Evolutionary conservation across 2,329 filamentous ascomycete species (phyloP).

Genomic region (Aspergillus neoniger): DNA sequence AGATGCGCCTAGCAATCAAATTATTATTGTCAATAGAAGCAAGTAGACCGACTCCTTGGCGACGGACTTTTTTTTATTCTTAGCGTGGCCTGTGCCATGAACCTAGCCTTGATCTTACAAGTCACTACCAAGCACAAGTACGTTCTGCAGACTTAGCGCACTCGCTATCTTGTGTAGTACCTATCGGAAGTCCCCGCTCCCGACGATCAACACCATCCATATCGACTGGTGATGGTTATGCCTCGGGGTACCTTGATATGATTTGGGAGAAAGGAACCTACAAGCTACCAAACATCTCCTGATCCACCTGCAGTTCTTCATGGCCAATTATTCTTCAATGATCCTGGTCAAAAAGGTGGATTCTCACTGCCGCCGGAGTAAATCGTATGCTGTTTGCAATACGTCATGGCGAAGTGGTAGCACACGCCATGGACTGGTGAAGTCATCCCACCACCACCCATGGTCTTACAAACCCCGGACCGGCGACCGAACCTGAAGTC

Average conservation of each 20-base stretch:
- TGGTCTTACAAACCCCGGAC: constrained; percentile 1
- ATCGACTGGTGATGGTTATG: not conserved
- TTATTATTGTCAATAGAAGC: too few species aligned
- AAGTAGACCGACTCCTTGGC: too few species aligned
- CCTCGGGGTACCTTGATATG: not conserved
- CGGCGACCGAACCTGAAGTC: not conserved
- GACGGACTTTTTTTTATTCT: too few species aligned
- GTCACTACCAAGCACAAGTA: not conserved
- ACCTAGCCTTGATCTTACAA: not conserved
- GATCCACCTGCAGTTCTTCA: not conserved
- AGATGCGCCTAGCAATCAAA: too few species aligned
- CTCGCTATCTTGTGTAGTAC: not conserved
- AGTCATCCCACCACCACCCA: constrained; percentile 13
- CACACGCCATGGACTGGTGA: constrained; percentile 11
- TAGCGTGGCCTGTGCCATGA: too few species aligned
- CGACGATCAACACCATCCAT: not conserved
- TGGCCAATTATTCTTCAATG: not conserved
- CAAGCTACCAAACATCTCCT: not conserved
- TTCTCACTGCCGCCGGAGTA: not conserved
- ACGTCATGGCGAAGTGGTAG: constrained; percentile 14
- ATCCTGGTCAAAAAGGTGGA: too few species aligned
- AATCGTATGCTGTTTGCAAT: constrained; percentile 4
- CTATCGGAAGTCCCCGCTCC: constrained; percentile 2
- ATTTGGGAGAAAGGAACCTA: not conserved
- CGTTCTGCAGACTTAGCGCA: not conserved